phyloP scores from a whole-genome alignment of 805 yeast genomes.

The Pichia ethanolica region DNA sequence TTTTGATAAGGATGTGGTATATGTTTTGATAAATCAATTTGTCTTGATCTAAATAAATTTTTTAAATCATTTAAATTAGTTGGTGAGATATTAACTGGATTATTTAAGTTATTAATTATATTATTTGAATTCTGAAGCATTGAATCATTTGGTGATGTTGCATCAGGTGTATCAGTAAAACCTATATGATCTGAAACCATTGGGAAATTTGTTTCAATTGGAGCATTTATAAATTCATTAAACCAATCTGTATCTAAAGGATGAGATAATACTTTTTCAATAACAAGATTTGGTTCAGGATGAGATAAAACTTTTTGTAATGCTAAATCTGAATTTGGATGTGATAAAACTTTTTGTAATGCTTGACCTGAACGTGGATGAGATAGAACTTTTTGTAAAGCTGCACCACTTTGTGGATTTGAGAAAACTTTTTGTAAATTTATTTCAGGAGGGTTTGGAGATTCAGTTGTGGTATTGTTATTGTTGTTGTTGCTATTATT shows the following conservation, averaged over 20 bases:
- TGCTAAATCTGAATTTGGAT: slow-evolving; percentile 14
- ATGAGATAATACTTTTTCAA: slow-evolving; percentile 10
- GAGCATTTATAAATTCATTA: slow-evolving; percentile 60
- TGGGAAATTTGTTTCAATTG: slow-evolving; percentile 53
- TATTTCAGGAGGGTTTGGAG: slow-evolving; percentile 3
- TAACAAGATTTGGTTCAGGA: slow-evolving; percentile 12
- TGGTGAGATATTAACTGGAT: slow-evolving; percentile 8
- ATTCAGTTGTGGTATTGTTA: neutral
- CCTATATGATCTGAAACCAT: slow-evolving; percentile 52
- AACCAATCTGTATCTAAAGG: slow-evolving; percentile 49
- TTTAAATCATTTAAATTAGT: slow-evolving; percentile 42
- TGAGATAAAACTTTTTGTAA: slow-evolving; percentile 14
- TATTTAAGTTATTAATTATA: slow-evolving; percentile 2
- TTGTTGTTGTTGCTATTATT: neutral
- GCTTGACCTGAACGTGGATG: slow-evolving; percentile 14
- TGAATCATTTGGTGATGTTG: slow-evolving; percentile 8
- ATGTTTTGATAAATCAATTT: slow-evolving; percentile 55
- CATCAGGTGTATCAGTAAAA: slow-evolving; percentile 36
- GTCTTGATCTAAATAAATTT: slow-evolving; percentile 56
- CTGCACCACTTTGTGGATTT: slow-evolving; percentile 12
- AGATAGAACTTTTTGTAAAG: slow-evolving; percentile 13
- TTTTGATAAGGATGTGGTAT: slow-evolving; percentile 26
- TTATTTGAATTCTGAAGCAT: slow-evolving; percentile 3
- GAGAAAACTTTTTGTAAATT: slow-evolving; percentile 12
- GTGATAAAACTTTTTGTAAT: slow-evolving; percentile 12